Evolutionary conservation across 1,139 yeast species (phyloP), one percentile per base, ranked within the genome.

Genomic region (Schwanniomyces etchellsii): DNA sequence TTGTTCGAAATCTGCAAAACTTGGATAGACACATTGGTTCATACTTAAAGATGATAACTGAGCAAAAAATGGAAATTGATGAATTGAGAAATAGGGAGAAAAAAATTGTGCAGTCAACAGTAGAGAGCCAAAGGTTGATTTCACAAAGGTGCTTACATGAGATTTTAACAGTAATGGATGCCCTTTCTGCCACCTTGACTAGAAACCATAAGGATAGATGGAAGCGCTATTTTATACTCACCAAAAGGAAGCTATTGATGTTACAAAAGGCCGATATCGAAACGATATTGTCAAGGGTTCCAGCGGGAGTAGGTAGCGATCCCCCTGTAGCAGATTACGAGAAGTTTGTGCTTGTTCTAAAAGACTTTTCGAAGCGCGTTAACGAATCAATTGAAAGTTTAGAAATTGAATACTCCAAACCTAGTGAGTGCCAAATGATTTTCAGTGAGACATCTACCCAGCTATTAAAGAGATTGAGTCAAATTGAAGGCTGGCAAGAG

Each of bases 11-110:
- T 47, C 81, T 77, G 40, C 88, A 79, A 37, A 81, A 77, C 37
- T 65, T 88, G 35, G 86, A 81, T 49, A 68, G 94, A 28, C 96
- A 88, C 56, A 94, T 89, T 27, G 89, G 94, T 0, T 81, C 93
- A 2, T 88, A 88, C 49, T 60, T 85, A 47, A 81, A 82, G 55
- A 81, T 84, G 80, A 86, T 88, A 24, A 77, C 89, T 2, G 89
- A 83, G 43, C 95, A 85, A 46, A 77, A 78, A 40, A 74, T 70
- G 35, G 91, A 84, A 51, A 85, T 88, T 35, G 84, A 78, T 28
- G 83, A 79, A 36, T 61, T 85, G 32, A 62, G 84, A 35, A 49
- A 52, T 0, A 62, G 86, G 30, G 89, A 81, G 43, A 38, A 55
- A 2, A 50, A 54, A 16, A 58, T 68, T 28, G 56, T 72, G 3